Base-by-base conservation (phyloP, 495 filamentous ascomycete species). In the Penicillium pulvis region DNA sequence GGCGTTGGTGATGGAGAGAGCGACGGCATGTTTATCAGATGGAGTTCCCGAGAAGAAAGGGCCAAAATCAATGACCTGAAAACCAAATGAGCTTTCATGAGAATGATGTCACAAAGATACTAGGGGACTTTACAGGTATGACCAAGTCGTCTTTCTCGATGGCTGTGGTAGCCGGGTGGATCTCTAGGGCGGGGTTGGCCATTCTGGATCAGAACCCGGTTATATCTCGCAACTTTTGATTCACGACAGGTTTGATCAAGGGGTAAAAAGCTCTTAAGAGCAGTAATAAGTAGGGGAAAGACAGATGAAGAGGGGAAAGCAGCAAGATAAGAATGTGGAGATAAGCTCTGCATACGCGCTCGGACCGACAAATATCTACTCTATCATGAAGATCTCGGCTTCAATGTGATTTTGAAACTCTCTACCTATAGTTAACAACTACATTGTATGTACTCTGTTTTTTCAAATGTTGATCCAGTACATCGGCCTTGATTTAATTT, bases 61-160 rank as follows among this genome's bases (percentile, higher is more conserved):
- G 20, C 80, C 81, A 70, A 97, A 95, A 75, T 96, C 88, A 60
- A 98, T 92, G 60, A 97, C 83, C 91, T 96, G 71, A 41, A 53
- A n/a, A 20, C 23, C 0, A 19, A 46, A 46, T 61, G 16, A 61
- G 55, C 35, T 23, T 51, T 16, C n/a, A 17, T 17, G 11, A 17
- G 16, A 12, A 36, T 3, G 6, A 41, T 41, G n/a, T 14, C 14
- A 49, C 14, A 9, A 43, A 7, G 44, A 19, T 36, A 42, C 14
- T 9, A 23, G 2, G 16, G 31, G 41, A 46, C 71, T 73, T 67
- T 78, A 90, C 88, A 17, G 89, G 87, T 68, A 91, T 92, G 58
- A 84, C 72, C 23, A 91, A 79, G 39, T 84, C 84, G 51, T 90
- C 85, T 55, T 82, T 81, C 39, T 83, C 79, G 14, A 91, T 87